Evolutionary conservation across 2,329 filamentous ascomycete genomes (phyloP), one percentile per base, ranked within the genome.

Genomic region (Coleophoma crateriformis): DNA sequence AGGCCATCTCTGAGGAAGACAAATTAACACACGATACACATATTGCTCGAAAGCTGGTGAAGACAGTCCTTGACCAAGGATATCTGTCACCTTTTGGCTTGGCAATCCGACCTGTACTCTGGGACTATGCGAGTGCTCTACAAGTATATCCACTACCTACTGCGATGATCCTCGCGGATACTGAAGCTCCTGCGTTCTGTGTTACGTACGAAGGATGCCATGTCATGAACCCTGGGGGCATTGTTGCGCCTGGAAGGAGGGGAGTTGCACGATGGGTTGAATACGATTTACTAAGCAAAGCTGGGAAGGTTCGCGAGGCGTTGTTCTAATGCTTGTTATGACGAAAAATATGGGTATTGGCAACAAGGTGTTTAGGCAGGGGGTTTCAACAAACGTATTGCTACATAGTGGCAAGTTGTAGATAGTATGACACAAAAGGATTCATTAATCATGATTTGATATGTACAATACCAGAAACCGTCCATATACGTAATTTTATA

Each of bases 121-220:
- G 94, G 94, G 92, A 96, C 67, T 89, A 87, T 66, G 84, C 84
- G 0, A 76, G 81, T 5, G 73, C 87, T 3, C 68, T 97, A 55
- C 85, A 89, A 48, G 71, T 99, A 19, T 97, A 96, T 66, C 94
- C 92, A 8, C 70, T 97, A 27, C 94, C 94, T 2, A 92, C 88
- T 17, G 83, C 88, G 1, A 73, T 97, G 62, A 81, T 95, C 14
- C 70, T 99, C 4, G 85, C 90, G 2, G 94, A 99, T 68, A 75
- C 86, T 0, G 88, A 91, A 39, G 84, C 86, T 10, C 84, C 88
- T 13, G 78, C 90, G 0, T 99, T 96, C 62, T 87, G 86, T 48
- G 74, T 96, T 56, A 95, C 88, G 13, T 97, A 97, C 63, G 92
- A 96, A 68, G 92, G 91, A 0, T 97, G 94, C 63, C 88, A 94